Evolutionary conservation across 1,284 basidiomycete species (phyloP).

Genomic region (Apiotrichum gracile): DNA sequence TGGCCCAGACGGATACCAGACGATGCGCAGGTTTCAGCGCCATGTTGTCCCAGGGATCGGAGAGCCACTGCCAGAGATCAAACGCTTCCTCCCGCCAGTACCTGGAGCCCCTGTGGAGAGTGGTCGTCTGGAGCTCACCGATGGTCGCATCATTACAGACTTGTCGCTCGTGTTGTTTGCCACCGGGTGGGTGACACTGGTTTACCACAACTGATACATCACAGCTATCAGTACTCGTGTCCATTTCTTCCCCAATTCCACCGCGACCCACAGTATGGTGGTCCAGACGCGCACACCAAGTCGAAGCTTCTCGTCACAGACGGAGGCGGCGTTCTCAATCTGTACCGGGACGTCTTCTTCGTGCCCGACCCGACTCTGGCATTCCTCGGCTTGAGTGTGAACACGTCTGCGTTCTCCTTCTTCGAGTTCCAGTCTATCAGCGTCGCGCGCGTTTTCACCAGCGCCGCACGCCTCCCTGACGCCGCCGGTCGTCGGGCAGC

Average conservation of each 20-base stretch:
- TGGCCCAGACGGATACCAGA: slow-evolving; percentile 26
- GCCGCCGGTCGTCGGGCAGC: slow-evolving; percentile 6
- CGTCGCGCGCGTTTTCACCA: slow-evolving; percentile 25
- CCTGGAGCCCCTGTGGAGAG: slow-evolving; percentile 25
- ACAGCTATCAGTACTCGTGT: slow-evolving; percentile 48
- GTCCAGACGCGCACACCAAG: background rate
- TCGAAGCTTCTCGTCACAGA: slow-evolving; percentile 47
- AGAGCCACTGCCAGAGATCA: slow-evolving; percentile 42
- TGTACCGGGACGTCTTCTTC: slow-evolving; percentile 52
- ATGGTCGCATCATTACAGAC: slow-evolving; percentile 48
- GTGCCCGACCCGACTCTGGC: slow-evolving; percentile 53
- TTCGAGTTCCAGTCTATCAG: slow-evolving; percentile 35
- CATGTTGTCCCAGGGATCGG: slow-evolving; percentile 35
- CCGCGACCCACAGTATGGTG: slow-evolving; percentile 38
- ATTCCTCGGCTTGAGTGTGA: slow-evolving; percentile 39
- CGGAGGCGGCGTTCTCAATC: slow-evolving; percentile 50
- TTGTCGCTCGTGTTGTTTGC: slow-evolving; percentile 50
- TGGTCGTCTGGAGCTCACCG: slow-evolving; percentile 45
- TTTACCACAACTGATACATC: background rate
- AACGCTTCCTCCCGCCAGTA: slow-evolving; percentile 29
- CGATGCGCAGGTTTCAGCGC: slow-evolving; percentile 32
- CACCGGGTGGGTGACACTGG: slow-evolving; percentile 45
- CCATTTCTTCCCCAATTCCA: slow-evolving; percentile 52
- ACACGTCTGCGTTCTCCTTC: slow-evolving; percentile 32
- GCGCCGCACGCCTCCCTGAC: slow-evolving; percentile 25